These are phyloP conservation scores for Jasminum sambac DNA, from an alignment of 257 asterid species.

Conservation along the genomic window DNA sequence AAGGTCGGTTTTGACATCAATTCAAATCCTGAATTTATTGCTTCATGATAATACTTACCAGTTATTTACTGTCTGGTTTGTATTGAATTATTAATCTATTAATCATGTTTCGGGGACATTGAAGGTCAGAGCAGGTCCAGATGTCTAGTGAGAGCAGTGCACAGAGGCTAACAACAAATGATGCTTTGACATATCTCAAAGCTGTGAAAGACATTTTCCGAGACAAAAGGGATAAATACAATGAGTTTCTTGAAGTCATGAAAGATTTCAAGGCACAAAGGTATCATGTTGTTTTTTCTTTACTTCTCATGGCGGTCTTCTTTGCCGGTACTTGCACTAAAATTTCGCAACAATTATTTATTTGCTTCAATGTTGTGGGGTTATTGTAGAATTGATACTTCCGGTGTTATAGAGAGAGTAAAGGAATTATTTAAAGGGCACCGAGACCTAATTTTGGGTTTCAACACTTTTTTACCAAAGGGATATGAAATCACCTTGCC, in stretches of 20 bases:
- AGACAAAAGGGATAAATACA: constrained; percentile 69
- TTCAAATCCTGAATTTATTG: neutral
- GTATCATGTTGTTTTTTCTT: constrained; percentile 33
- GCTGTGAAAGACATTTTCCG: constrained; percentile 70
- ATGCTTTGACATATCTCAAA: constrained; percentile 79
- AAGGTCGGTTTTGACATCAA: neutral
- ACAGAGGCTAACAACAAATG: constrained; percentile 65
- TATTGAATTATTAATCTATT: constrained; percentile 13
- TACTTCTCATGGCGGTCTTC: constrained; percentile 12
- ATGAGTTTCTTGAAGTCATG: constrained; percentile 87
- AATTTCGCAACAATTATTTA: neutral
- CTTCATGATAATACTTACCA: neutral
- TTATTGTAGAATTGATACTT: constrained; percentile 57
- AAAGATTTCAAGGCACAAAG: constrained; percentile 91
- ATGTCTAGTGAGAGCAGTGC: constrained; percentile 67
- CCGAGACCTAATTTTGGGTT: constrained; percentile 78
- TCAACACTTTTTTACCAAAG: constrained; percentile 88
- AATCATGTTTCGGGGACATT: constrained; percentile 23
- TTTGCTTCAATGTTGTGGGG: constrained; percentile 24
- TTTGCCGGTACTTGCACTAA: constrained; percentile 7
- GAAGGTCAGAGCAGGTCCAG: constrained; percentile 65
- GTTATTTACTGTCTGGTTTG: neutral
- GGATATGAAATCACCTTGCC: constrained; percentile 75
- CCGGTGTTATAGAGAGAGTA: constrained; percentile 69
- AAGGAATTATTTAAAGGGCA: constrained; percentile 84